Conservation (phyloP, 2,329 filamentous ascomycete genomes). For the Colletotrichum trifolii region DNA sequence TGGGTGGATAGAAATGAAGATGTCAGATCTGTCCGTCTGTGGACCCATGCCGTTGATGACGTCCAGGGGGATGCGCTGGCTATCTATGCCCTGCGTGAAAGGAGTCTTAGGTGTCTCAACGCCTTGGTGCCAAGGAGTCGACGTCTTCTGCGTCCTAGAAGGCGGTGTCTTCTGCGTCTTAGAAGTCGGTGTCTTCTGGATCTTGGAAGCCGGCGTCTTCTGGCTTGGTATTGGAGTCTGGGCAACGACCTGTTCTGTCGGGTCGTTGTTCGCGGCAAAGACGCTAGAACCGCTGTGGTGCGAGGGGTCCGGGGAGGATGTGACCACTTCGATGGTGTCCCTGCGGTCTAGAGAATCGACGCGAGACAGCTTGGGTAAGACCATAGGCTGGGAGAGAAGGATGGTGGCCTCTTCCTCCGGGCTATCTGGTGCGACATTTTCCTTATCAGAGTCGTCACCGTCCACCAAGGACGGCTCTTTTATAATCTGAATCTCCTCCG, state of each 20-base stretch:
- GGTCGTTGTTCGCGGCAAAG: background rate
- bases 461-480: conserved; percentile 21
- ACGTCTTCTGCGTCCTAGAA: conserved; percentile 9
- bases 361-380: conserved; percentile 10
- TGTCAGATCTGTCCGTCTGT: conserved; percentile 62
- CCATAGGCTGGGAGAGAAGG: conserved; percentile 23
- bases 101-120: conserved; percentile 41
- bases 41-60: conserved; percentile 60
- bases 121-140: background rate
- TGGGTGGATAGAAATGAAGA: conserved; percentile 62
- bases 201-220: conserved; percentile 5
- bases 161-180: background rate
- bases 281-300: conserved; percentile 15
- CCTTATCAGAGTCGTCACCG: conserved; percentile 34
- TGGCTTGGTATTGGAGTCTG: conserved; percentile 29
- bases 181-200: background rate
- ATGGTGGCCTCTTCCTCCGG: conserved; percentile 29
- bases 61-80: conserved; percentile 63
- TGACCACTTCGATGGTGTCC: conserved; percentile 32
- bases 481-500: conserved; percentile 25
- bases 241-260: conserved; percentile 21
- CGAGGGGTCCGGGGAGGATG: conserved; percentile 27
- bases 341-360: conserved; percentile 13
- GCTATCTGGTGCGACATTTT: conserved; percentile 25
- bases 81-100: conserved; percentile 52